Conservation (phyloP, 1,139 yeast genomes). For the Sugiyamaella sp. region DNA sequence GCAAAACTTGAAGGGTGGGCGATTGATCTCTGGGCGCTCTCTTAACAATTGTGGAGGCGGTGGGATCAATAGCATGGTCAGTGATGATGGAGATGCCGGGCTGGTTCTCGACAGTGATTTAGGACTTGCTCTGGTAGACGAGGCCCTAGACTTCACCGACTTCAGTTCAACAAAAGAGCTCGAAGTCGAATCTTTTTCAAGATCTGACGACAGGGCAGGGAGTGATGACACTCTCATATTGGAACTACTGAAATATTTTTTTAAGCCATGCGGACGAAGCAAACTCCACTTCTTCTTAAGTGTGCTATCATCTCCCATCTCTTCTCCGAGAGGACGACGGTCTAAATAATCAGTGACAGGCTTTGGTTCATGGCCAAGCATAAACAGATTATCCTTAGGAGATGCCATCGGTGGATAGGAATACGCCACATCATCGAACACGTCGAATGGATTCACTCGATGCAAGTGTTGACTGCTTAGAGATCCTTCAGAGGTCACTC, state of each 20-base stretch:
- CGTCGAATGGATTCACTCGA: conserved; percentile 60
- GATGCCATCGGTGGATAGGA: conserved; percentile 44
- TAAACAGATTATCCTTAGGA: conserved; percentile 23
- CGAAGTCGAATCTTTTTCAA: not conserved
- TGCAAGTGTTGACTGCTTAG: conserved; percentile 20
- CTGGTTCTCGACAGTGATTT: conserved; percentile 1
- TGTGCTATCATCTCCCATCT: conserved; percentile 1
- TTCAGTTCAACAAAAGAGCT: conserved; percentile 12
- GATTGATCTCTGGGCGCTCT: conserved; percentile 35
- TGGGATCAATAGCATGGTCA: conserved; percentile 38
- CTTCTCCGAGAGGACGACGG: not conserved
- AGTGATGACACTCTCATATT: conserved; percentile 8
- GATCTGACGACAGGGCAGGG: not conserved
- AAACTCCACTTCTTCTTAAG: conserved; percentile 27
- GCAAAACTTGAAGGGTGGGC: conserved; percentile 36
- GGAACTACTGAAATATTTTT: conserved; percentile 23
- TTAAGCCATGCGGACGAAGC: conserved; percentile 19
- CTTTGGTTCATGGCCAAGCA: conserved; percentile 4
- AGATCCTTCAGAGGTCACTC: conserved; percentile 15
- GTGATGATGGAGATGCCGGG: conserved; percentile 21
- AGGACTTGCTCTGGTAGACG: conserved; percentile 8
- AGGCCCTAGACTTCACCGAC: conserved; percentile 7
- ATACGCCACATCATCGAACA: conserved; percentile 76
- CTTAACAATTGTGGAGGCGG: conserved; percentile 40
- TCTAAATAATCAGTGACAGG: not conserved